Conservation (phyloP, 345 rosid genomes). For the Jatropha curcas region DNA sequence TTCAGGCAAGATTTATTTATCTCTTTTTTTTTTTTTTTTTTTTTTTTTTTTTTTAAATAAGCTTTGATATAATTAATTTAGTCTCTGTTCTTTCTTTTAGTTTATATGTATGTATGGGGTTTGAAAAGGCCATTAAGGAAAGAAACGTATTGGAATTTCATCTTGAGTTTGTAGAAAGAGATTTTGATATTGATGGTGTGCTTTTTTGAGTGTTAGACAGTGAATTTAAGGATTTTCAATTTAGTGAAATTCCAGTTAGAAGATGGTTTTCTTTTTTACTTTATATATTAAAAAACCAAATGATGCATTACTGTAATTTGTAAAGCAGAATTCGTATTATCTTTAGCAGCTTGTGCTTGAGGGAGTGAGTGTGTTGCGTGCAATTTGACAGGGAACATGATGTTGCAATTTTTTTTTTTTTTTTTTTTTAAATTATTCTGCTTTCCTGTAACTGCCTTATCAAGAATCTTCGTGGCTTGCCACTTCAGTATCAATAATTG, state of each 20-base stretch:
- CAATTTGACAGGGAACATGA: not conserved
- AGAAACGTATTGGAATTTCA: not conserved
- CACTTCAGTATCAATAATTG: not conserved
- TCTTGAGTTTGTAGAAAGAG: not conserved
- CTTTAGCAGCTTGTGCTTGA: not conserved
- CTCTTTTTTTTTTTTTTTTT: too few relatives aligned
- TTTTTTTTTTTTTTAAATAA: too few relatives aligned
- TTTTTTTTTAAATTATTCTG: too few relatives aligned
- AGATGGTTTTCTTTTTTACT: not conserved
- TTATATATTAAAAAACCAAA: not conserved
- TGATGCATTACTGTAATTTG: not conserved
- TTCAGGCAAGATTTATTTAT: not conserved
- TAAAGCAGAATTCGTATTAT: not conserved
- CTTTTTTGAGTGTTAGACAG: not conserved
- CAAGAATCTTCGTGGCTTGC: not conserved
- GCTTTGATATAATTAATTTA: too few relatives aligned
- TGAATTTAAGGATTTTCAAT: not conserved
- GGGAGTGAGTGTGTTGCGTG: not conserved
- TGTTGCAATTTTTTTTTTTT: not conserved
- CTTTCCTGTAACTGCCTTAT: not conserved
- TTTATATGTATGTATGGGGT: slow-evolving; percentile 3
- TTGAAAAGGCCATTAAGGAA: not conserved
- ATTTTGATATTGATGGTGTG: slow-evolving; percentile 6
- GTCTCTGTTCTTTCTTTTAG: not conserved
- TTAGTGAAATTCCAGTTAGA: not conserved